Evolutionary conservation across 331 rosid genomes (phyloP).

Genomic region (Quercus lobata): DNA sequence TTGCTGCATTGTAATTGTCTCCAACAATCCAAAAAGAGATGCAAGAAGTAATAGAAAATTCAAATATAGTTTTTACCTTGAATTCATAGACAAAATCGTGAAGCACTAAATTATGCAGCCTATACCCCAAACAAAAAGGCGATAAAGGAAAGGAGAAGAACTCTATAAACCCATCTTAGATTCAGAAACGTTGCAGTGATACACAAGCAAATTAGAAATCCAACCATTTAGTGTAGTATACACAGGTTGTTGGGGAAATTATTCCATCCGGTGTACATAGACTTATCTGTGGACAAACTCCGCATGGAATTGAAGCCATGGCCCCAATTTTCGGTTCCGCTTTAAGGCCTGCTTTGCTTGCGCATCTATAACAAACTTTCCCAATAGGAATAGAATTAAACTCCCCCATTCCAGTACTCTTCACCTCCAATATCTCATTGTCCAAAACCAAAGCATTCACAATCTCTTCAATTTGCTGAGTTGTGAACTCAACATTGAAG

Average conservation of each 20-base stretch:
- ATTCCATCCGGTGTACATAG: conserved; percentile 55
- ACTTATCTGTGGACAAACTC: conserved; percentile 67
- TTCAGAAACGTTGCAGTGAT: not conserved
- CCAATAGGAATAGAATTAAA: conserved; percentile 53
- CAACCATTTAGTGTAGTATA: conserved; percentile 56
- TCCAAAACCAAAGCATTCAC: conserved; percentile 58
- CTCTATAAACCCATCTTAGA: not conserved
- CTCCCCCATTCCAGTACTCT: conserved; percentile 61
- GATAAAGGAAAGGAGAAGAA: not conserved
- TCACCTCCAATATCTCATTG: conserved; percentile 44
- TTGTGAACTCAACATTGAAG: conserved; percentile 27
- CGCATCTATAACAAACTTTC: conserved; percentile 55
- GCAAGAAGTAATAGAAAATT: not conserved
- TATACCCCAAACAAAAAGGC: not conserved
- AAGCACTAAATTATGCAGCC: not conserved
- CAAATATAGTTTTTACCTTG: too few relatives aligned
- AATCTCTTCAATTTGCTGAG: conserved; percentile 52
- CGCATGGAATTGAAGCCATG: conserved; percentile 72
- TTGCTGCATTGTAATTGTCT: not conserved
- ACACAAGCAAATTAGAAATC: conserved; percentile 34
- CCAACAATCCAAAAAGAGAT: not conserved
- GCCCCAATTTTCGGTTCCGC: conserved; percentile 43
- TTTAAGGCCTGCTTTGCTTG: conserved; percentile 36
- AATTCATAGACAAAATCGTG: not conserved
- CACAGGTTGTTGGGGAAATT: conserved; percentile 66